phyloP scores from a whole-genome alignment of 495 filamentous ascomycete genomes.

The Massariosphaeria phaeospora region DNA sequence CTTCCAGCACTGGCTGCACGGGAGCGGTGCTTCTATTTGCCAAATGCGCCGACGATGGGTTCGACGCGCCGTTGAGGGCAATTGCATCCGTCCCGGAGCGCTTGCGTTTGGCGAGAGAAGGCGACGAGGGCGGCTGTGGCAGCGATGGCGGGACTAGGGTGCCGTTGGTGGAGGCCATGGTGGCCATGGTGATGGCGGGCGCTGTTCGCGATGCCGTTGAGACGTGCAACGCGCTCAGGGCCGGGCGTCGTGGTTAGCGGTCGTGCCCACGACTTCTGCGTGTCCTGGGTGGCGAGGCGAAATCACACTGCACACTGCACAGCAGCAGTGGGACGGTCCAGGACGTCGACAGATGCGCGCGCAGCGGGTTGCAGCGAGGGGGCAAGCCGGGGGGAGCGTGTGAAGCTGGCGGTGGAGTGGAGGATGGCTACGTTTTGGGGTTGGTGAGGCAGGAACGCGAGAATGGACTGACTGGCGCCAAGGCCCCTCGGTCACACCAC shows the following conservation, averaged over 20 bases:
- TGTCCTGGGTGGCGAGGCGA: no score
- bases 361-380: no score
- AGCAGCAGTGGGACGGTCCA: no score
- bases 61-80: conserved; percentile 26
- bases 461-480: no score
- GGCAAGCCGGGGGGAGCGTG: no score
- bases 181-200: conserved; percentile 23
- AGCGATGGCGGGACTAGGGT: conserved; percentile 32
- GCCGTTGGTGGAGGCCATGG: conserved; percentile 36
- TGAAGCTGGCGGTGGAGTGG: no score
- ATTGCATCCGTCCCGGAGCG: conserved; percentile 26
- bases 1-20: conserved; percentile 26
- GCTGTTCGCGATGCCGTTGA: conserved; percentile 17
- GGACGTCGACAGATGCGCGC: no score
- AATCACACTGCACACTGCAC: no score
- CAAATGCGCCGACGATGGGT: background rate
- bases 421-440: no score
- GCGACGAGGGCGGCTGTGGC: conserved; percentile 30
- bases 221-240: conserved; percentile 30
- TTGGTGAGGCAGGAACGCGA: background rate
- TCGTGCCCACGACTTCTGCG: no score
- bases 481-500: no score
- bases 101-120: conserved; percentile 35
- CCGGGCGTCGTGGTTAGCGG: no score
- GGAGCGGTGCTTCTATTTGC: background rate